Evolutionary conservation across 306 rosid genomes (phyloP).

Genomic region (Biancaea sappan): DNA sequence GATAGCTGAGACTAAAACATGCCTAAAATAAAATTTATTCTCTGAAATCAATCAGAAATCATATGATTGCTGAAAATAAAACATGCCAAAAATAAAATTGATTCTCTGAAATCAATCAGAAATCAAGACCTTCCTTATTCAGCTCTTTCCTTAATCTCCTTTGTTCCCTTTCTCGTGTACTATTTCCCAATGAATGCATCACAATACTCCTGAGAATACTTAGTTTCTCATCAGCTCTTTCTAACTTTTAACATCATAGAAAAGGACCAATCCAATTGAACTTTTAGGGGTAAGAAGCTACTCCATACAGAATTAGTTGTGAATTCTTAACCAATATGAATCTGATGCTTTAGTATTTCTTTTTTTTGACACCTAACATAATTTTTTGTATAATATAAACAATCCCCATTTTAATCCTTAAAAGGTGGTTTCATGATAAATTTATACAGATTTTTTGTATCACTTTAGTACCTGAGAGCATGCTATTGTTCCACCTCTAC

Average conservation of each 20-base stretch:
- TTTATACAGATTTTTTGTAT: no score
- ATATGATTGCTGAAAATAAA: no score
- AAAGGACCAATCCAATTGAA: constrained; percentile 13
- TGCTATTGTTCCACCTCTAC: neutral
- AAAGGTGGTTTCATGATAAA: neutral
- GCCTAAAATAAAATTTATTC: no score
- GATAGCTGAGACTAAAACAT: no score
- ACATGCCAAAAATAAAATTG: no score
- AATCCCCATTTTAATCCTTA: neutral
- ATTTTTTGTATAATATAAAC: neutral
- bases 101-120: no score
- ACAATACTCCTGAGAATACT: neutral
- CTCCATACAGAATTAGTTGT: no score
- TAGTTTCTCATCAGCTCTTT: constrained; percentile 3
- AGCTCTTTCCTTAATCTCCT: no score
- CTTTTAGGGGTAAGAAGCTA: neutral
- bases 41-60: no score
- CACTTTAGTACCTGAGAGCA: neutral
- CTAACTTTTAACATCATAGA: constrained; percentile 7
- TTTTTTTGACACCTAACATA: constrained; percentile 20
- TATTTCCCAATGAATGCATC: no score
- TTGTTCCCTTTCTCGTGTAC: no score
- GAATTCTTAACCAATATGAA: constrained; percentile 1
- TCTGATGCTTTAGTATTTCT: neutral
- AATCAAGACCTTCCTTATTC: no score